Evolutionary conservation across 352 stramenopile species (phyloP), one percentile per base, ranked within the genome.

Genomic region (Globisporangium polare): DNA sequence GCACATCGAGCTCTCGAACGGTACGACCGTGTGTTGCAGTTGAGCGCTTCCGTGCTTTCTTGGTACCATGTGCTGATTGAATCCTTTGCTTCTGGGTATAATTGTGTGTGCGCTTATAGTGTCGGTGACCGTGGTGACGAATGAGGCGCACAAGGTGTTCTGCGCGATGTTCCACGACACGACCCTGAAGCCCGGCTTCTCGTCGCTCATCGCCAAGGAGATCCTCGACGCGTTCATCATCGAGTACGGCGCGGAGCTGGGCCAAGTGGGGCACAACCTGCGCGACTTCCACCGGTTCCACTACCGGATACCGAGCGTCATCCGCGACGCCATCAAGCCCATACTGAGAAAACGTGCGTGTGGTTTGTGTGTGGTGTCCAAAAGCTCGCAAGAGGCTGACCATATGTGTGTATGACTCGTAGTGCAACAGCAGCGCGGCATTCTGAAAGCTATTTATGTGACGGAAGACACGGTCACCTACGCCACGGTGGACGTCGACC

Each of bases 101-200:
- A 13, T 5, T 46, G 9, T 58, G 18, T 27, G 13, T n/a, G 27
- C 24, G 18, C n/a, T n/a, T n/a, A n/a, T 50, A 92, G 84, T 97
- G 45, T 84, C 82, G 15, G 88, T 97, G 39, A 97, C 91, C 7
- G 86, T 97, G 50, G 90, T 96, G 26, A 88, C 75, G 17, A 93
- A 97, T 64, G 88, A 97, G 17, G 69, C 75, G 13, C 78, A 91
- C 58, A 96, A 97, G 55, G 87, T 97, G 7, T 97, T 96, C 62
- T 97, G 91, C 66, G 91, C 89, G 59, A 78, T 97, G 62, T 97
- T 97, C 66, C 85, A 96, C 72, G 90, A 97, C 69, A 80, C 81
- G 41, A 74, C 63, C 6, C 84, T 97, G 69, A 79, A 86, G 13
- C 63, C 85, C 7, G 77, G 70, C 33, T 97, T 97, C 69, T 88